Evolutionary conservation across 176 grass and related monocot species (phyloP), one percentile per base, ranked within the genome.

Genomic region (Ampelocalamus luodianensis): DNA sequence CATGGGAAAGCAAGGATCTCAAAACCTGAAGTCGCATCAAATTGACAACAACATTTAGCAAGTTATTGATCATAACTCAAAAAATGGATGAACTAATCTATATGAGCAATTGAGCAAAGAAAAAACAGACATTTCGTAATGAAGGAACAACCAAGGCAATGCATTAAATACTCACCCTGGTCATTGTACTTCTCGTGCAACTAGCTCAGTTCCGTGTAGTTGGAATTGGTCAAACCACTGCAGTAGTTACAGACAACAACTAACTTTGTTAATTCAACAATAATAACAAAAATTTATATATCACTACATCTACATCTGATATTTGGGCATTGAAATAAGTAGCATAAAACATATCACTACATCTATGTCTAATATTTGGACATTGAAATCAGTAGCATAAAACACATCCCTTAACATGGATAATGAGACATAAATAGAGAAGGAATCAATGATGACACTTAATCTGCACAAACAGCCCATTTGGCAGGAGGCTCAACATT

Each of bases 1-100:
- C 91, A 98, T 40, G 93, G 96, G 55, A 98, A 95, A 69, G 93
- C 93, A 56, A 98, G 89, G 85, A 98, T 92, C 81, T 98, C 91
- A 73, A 98, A 85, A 87, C 90, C 96, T 98, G 63, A 53, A 64
- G 67, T 42, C 53, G n/a, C n/a, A n/a, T n/a, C n/a, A n/a, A n/a
- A n/a, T n/a, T n/a, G n/a, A n/a, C n/a, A n/a, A n/a, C n/a, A n/a
- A 61, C 46, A 87, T 65, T 74, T 38, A 87, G 43, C 70, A 45
- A 58, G 22, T 60, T 78, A 45, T 27, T 18, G 20, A 80, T 32
- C 39, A 74, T 73, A 77, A 53, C 24, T 89, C n/a, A 29, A 5
- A 48, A 8, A 44, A 8, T 44, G 46, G 45, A 46, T 0, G 18
- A 78, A 45, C 17, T 23, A 74, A 77, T 80, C 46, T 39, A 39